These are phyloP conservation scores for Echinochloa phyllopogon DNA, from an alignment of 176 grass and related monocot species.

Conservation along the genomic window DNA sequence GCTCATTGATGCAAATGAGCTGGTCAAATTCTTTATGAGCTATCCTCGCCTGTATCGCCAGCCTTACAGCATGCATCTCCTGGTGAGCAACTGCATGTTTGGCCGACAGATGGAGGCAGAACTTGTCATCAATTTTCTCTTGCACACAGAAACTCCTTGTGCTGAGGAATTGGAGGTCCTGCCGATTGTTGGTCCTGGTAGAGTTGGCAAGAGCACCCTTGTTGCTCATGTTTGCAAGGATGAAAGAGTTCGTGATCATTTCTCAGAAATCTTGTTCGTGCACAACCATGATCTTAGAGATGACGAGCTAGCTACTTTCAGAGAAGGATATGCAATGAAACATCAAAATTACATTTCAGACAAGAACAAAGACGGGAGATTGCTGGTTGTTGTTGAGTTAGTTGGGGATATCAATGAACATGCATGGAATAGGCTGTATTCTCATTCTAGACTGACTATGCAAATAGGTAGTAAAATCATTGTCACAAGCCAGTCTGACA, in stretches of 20 bases:
- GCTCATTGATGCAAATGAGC: neutral
- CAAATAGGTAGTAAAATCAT: slow-evolving; percentile 28
- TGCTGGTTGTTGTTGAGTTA: slow-evolving; percentile 21
- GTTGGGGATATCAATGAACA: neutral
- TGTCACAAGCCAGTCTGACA: neutral
- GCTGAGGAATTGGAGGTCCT: neutral
- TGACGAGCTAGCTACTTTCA: neutral
- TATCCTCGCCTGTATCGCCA: neutral
- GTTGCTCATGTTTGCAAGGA: slow-evolving; percentile 19
- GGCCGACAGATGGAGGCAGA: neutral
- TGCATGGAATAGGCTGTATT: neutral
- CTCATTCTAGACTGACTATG: neutral
- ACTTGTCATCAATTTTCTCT: neutral
- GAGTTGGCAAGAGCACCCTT: slow-evolving; percentile 35
- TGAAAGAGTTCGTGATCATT: slow-evolving; percentile 16
- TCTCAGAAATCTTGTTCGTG: neutral
- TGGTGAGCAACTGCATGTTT: slow-evolving; percentile 6
- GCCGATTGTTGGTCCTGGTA: neutral
- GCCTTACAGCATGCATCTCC: slow-evolving; percentile 24
- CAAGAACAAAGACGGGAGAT: neutral
- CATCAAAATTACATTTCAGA: neutral
- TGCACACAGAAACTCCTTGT: neutral
- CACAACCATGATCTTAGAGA: neutral
- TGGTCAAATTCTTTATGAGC: neutral
- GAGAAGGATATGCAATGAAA: neutral